phyloP scores from a whole-genome alignment of 805 yeast species.

The Candida tammaniensis region DNA sequence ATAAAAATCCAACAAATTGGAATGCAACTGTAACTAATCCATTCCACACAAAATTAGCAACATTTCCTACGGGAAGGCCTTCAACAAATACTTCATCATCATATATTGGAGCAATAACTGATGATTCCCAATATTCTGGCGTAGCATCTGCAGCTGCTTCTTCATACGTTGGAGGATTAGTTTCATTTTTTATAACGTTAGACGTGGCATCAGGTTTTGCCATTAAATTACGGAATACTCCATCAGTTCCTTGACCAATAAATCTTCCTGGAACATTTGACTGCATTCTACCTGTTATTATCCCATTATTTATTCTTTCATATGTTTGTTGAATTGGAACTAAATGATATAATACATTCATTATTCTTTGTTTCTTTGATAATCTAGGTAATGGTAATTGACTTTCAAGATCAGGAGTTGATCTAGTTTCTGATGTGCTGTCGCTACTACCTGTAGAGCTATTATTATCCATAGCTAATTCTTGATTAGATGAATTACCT shows the following conservation, averaged over 20 bases:
- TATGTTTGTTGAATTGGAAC: conserved; percentile 42
- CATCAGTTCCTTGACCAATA: conserved; percentile 61
- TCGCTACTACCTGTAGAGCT: conserved; percentile 14
- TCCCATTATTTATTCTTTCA: conserved; percentile 40
- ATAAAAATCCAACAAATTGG: conserved; percentile 88
- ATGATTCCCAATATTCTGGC: conserved; percentile 96
- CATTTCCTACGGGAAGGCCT: conserved; percentile 91
- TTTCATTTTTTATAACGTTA: conserved; percentile 38
- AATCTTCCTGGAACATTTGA: conserved; percentile 42
- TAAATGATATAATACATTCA: conserved; percentile 29
- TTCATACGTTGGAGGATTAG: conserved; percentile 81
- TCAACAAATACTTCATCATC: conserved; percentile 91
- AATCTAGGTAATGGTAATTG: conserved; percentile 19
- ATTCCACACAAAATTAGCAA: conserved; percentile 90
- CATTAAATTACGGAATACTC: conserved; percentile 86
- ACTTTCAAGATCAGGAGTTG: conserved; percentile 22
- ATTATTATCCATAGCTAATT: too few relatives aligned
- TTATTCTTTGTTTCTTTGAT: conserved; percentile 27
- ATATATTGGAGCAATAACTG: conserved; percentile 73
- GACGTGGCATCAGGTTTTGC: conserved; percentile 76
- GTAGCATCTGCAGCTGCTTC: conserved; percentile 93
- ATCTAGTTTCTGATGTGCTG: conserved; percentile 13
- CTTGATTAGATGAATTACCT: too few relatives aligned
- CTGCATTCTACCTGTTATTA: conserved; percentile 42
- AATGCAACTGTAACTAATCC: conserved; percentile 83